A percentile compares a stretch with the other conserved stretches of the same genome.
These are phyloP conservation scores for Carex pumila DNA, from an alignment of 176 grass and related monocot genomes.

Conservation along the genomic window DNA sequence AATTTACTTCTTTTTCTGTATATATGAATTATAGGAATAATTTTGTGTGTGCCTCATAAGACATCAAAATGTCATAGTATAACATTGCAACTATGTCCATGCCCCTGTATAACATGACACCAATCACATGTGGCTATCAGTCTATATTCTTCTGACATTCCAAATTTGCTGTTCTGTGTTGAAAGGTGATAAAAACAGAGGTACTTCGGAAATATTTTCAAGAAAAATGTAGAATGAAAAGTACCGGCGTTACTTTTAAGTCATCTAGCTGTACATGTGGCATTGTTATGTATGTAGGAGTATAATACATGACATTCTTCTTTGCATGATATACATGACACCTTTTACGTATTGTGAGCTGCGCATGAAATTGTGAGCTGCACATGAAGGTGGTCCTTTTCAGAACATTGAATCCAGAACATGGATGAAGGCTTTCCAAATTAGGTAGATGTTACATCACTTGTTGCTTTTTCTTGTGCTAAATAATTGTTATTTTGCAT, in stretches of 20 bases:
- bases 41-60: background rate
- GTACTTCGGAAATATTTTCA: background rate
- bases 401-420: background rate
- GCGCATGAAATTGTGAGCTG: conserved; percentile 1
- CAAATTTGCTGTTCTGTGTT: background rate
- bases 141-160: background rate
- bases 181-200: background rate
- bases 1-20: background rate
- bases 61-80: background rate
- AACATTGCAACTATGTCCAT: background rate
- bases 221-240: conserved; percentile 1
- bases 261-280: conserved; percentile 13
- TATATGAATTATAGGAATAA: background rate
- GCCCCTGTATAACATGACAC: background rate
- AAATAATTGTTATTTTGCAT: conserved; percentile 22
- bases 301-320: background rate
- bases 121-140: background rate
- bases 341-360: conserved; percentile 5
- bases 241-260: background rate
- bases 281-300: background rate
- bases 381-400: background rate
- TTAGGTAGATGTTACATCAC: background rate
- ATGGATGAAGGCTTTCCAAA: background rate
- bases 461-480: background rate
- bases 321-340: conserved; percentile 4